Evolutionary conservation across 805 yeast genomes (phyloP).

Genomic region (Saturnispora ahearnii): DNA sequence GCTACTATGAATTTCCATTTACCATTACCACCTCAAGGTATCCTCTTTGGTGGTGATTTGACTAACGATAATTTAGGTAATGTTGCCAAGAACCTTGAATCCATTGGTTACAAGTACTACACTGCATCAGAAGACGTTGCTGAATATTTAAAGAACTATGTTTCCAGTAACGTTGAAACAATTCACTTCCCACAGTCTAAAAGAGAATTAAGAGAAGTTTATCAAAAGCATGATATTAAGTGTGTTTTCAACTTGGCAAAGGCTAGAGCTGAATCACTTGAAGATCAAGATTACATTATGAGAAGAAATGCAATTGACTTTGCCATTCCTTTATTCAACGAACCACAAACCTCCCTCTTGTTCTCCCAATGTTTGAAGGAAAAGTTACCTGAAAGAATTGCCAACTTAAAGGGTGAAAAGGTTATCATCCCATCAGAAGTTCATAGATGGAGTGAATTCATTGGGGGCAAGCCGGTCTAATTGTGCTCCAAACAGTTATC

Average conservation of each 20-base stretch:
- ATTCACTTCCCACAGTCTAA: conserved; percentile 90
- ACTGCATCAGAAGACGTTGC: conserved; percentile 69
- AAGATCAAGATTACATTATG: conserved; percentile 93
- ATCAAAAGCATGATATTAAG: conserved; percentile 75
- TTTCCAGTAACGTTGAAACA: conserved; percentile 43
- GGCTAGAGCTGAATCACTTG: conserved; percentile 75
- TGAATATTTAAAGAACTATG: conserved; percentile 49
- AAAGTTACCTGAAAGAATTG: conserved; percentile 52
- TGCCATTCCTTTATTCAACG: conserved; percentile 92
- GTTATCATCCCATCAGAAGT: conserved; percentile 77
- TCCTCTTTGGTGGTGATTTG: conserved; percentile 91
- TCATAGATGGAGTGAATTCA: conserved; percentile 91
- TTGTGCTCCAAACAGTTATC: not conserved
- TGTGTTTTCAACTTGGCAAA: conserved; percentile 89
- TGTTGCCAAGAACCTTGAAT: conserved; percentile 61
- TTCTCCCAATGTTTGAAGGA: conserved; percentile 76
- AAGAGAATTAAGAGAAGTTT: conserved; percentile 86
- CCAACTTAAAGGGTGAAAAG: conserved; percentile 31
- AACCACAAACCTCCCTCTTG: conserved; percentile 83
- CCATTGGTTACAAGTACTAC: conserved; percentile 74
- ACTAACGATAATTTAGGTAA: conserved; percentile 58
- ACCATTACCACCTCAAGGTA: conserved; percentile 84
- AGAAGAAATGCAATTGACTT: conserved; percentile 98
- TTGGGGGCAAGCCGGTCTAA: conserved; percentile 85
- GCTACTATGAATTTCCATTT: conserved; percentile 94